Evolutionary conservation across 345 rosid species (phyloP), one percentile per base, ranked within the genome.

Genomic region (Eucalyptus guilfoylei): DNA sequence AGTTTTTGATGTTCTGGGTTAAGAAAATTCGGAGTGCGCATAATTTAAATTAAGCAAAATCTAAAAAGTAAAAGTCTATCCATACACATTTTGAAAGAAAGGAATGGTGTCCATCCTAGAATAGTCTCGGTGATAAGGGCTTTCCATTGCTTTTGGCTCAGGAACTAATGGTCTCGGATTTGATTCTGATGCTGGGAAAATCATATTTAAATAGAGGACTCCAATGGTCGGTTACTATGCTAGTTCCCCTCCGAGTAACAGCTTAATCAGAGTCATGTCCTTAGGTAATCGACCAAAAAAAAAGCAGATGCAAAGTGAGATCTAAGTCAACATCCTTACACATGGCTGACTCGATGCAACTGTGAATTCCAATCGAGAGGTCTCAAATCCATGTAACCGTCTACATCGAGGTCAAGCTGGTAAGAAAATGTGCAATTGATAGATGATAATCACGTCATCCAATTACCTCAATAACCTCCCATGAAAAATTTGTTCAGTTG

Each of bases 221-320:
- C 5, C 4, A 14, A 21, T 24, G 6, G 8, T 37, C 1, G 14
- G 8, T 10, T 19, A 12, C 0, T 37, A 37, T 19, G 14, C 28
- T 37, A 72, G 8, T n/a, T 19, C 1, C 4, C 81, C 14, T 37
- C 5, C 8, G 13, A 72, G 0, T 9, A 72, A 3, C 26, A 10
- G 8, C 81, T 72, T 19, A 37, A 72, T 9, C 45, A 37, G 58
- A 3, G 81, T 19, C 44, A 37, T 21, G 45, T 12, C 26, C 6
- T 69, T 37, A 19, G 14, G 45, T 34, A 32, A 10, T 37, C 26
- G 3, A 72, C 81, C 30, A 13, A 62, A 13, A 14, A 72, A 17
- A 67, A 67, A n/a, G 12, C 13, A 2, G 0, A 72, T 19, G 24
- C 12, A 42, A 6, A 19, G 44, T 37, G 7, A 19, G 21, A 37